phyloP scores from a whole-genome alignment of 2,329 filamentous ascomycete genomes.

The Orbilia javanica region DNA sequence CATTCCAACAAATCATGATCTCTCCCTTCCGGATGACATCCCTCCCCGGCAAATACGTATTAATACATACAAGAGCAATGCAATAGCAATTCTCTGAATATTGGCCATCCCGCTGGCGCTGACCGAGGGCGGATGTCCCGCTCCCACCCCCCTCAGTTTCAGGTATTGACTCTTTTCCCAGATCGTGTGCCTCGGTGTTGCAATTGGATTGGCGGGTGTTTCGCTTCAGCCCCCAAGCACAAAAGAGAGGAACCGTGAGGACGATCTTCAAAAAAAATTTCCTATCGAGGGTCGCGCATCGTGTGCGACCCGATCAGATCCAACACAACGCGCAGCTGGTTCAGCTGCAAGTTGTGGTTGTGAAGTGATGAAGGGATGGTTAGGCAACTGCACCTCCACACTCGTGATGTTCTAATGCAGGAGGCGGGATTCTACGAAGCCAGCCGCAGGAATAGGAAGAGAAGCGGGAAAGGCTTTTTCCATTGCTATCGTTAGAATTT shows the following conservation, averaged over 20 bases:
- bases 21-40: slow-evolving; percentile 25
- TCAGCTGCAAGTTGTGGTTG: neutral
- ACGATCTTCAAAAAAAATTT: slow-evolving; percentile 30
- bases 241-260: neutral
- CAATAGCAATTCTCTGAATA: neutral
- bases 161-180: neutral
- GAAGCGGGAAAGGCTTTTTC: slow-evolving; percentile 9
- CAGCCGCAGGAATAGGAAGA: neutral
- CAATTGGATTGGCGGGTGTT: neutral
- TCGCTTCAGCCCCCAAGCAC: neutral
- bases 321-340: slow-evolving; percentile 30
- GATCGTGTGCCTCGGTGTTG: slow-evolving; percentile 1
- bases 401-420: neutral
- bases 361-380: slow-evolving; percentile 10
- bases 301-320: slow-evolving; percentile 37
- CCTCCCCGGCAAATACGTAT: neutral
- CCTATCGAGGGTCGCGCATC: slow-evolving; percentile 34
- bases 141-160: neutral
- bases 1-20: neutral
- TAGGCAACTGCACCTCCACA: slow-evolving; percentile 8
- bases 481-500: neutral
- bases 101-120: neutral
- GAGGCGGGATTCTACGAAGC: neutral
- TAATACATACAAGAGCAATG: no score
- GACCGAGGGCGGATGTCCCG: slow-evolving; percentile 4